phyloP scores from a whole-genome alignment of 768 basidiomycete species.

The Stropharia rugosoannulata region DNA sequence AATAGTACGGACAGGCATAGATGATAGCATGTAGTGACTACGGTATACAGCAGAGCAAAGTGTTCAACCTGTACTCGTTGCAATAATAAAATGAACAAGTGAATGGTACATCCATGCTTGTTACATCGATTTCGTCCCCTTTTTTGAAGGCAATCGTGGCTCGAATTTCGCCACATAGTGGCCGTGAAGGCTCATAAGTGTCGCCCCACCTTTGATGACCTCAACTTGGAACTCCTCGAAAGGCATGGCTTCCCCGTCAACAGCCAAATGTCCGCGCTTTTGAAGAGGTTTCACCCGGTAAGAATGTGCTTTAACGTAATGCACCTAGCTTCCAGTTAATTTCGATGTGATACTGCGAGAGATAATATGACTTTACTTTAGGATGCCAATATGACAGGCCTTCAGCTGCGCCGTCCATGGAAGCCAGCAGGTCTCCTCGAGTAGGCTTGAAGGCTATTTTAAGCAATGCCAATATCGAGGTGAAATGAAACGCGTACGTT shows the following conservation, averaged over 20 bases:
- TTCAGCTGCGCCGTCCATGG: slow-evolving; percentile 58
- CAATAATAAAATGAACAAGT: no score
- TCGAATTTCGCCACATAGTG: slow-evolving; percentile 58
- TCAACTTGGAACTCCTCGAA: slow-evolving; percentile 79
- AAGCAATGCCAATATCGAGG: neutral
- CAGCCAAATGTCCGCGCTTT: slow-evolving; percentile 52
- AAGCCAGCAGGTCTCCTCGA: slow-evolving; percentile 48
- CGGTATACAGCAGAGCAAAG: no score
- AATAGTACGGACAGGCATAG: no score
- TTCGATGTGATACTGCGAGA: neutral
- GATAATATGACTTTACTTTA: slow-evolving; percentile 39
- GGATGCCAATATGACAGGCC: slow-evolving; percentile 65
- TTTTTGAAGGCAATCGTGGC: slow-evolving; percentile 16
- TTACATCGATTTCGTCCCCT: neutral
- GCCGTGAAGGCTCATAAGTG: slow-evolving; percentile 62
- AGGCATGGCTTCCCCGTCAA: slow-evolving; percentile 80
- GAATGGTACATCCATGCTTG: no score
- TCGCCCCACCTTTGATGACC: slow-evolving; percentile 66
- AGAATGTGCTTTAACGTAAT: slow-evolving; percentile 71
- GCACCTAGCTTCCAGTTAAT: slow-evolving; percentile 40
- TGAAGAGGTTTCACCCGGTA: slow-evolving; percentile 68
- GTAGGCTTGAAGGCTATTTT: slow-evolving; percentile 33
- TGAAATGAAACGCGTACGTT: slow-evolving; percentile 39
- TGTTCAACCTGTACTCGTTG: no score
- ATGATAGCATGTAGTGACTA: no score